phyloP scores from a whole-genome alignment of 2,329 filamentous ascomycete genomes.

The Knufia fluminis region DNA sequence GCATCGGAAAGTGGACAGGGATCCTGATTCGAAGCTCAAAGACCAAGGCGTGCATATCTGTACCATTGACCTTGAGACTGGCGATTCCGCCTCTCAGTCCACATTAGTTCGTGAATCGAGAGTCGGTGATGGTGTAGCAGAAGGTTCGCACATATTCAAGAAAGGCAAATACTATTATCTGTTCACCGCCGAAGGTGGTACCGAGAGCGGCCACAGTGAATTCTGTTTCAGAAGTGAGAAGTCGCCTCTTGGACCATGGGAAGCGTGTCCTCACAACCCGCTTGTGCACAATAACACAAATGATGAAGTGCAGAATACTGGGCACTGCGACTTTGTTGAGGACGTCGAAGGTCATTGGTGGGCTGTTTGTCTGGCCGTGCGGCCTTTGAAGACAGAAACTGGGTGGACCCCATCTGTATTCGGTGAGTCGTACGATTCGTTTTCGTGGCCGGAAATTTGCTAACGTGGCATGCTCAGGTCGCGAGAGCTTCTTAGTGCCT shows the following conservation, averaged over 20 bases:
- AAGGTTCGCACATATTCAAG: constrained; percentile 48
- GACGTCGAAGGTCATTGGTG: constrained; percentile 21
- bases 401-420: constrained; percentile 36
- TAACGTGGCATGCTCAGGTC: constrained; percentile 23
- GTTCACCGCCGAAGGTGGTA: constrained; percentile 47
- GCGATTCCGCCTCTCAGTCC: constrained; percentile 27
- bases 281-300: constrained; percentile 35
- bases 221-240: constrained; percentile 40
- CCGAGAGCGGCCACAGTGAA: constrained; percentile 36
- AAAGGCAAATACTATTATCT: constrained; percentile 47
- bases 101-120: constrained; percentile 32
- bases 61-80: constrained; percentile 28
- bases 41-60: constrained; percentile 4
- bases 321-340: constrained; percentile 22
- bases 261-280: constrained; percentile 36
- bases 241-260: constrained; percentile 40
- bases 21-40: constrained; percentile 9
- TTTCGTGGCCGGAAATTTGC: not conserved
- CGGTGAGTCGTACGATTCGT: constrained; percentile 23
- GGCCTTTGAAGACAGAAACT: constrained; percentile 12
- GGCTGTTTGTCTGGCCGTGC: constrained; percentile 19
- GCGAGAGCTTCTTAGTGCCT: constrained; percentile 28
- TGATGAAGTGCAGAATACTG: constrained; percentile 22
- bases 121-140: constrained; percentile 34
- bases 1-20: constrained; percentile 23